Evolutionary conservation across 257 asterid species (phyloP).

Genomic region (Penstemon eatonii): DNA sequence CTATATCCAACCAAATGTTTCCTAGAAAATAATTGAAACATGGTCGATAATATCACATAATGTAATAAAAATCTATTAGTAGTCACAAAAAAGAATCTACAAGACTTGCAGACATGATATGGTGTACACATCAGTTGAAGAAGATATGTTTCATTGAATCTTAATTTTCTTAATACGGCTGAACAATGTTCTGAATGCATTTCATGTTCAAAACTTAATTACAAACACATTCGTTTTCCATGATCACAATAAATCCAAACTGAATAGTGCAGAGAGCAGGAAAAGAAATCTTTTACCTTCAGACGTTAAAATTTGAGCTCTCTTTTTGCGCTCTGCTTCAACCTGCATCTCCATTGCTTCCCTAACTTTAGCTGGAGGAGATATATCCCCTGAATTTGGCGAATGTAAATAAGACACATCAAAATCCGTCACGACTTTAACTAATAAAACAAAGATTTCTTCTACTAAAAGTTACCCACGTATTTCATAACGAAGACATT

Average conservation of each 20-base stretch:
- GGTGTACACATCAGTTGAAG: background rate
- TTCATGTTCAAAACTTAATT: background rate
- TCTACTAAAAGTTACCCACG: conserved; percentile 51
- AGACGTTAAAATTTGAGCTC: conserved; percentile 89
- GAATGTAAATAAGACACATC: conserved; percentile 24
- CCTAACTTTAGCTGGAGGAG: conserved; percentile 86
- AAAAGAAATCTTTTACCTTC: conserved; percentile 55
- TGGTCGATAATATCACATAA: background rate
- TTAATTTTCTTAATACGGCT: no score
- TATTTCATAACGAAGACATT: conserved; percentile 93
- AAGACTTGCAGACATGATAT: background rate
- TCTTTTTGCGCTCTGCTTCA: conserved; percentile 93
- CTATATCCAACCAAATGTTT: no score
- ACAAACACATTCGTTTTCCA: background rate
- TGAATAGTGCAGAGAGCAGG: conserved; percentile 9
- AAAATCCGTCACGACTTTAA: conserved; percentile 9
- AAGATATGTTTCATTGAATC: background rate
- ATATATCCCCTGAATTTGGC: conserved; percentile 70
- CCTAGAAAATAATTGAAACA: no score
- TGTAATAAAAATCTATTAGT: background rate
- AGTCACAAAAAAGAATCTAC: background rate
- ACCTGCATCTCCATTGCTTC: conserved; percentile 99
- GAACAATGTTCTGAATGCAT: background rate
- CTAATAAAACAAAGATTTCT: conserved; percentile 9
- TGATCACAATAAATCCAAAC: conserved; percentile 5